Evolutionary conservation across 768 basidiomycete species (phyloP).

Genomic region (Russula vinacea): DNA sequence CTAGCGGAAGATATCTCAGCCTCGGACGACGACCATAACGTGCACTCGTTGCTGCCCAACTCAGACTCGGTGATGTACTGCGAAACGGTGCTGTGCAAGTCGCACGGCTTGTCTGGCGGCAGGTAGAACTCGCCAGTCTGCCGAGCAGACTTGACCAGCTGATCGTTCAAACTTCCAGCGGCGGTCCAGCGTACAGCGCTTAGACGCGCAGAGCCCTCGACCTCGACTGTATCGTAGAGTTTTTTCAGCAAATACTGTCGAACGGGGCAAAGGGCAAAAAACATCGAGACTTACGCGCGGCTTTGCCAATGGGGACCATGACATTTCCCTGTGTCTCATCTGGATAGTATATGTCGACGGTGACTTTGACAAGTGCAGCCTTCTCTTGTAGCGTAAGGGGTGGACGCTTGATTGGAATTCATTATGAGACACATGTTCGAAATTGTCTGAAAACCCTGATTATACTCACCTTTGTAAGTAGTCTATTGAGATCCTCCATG

Average conservation of each 20-base stretch:
- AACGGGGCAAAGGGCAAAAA: background rate
- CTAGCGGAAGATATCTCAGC: background rate
- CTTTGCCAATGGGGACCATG: no score
- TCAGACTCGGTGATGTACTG: slow-evolving; percentile 1
- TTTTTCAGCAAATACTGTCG: background rate
- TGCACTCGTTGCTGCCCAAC: background rate
- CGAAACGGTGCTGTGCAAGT: background rate
- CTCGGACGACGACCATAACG: slow-evolving; percentile 2
- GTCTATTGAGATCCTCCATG: slow-evolving; percentile 16
- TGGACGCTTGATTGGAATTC: background rate
- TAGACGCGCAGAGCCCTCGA: slow-evolving; percentile 13
- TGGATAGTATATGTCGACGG: background rate
- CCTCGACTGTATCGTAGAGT: background rate
- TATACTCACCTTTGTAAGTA: slow-evolving; percentile 9
- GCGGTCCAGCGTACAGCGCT: slow-evolving; percentile 18
- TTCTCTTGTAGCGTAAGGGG: background rate
- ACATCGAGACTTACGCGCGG: background rate
- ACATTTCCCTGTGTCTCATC: background rate
- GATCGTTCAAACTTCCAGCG: background rate
- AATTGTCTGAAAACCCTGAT: no score
- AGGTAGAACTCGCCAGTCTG: slow-evolving; percentile 5
- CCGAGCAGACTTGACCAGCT: background rate
- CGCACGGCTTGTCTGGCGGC: background rate
- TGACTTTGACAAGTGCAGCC: slow-evolving; percentile 8
- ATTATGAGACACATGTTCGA: slow-evolving; percentile 3